phyloP scores from a whole-genome alignment of 495 filamentous ascomycete species.

The Clohesyomyces aquaticus region DNA sequence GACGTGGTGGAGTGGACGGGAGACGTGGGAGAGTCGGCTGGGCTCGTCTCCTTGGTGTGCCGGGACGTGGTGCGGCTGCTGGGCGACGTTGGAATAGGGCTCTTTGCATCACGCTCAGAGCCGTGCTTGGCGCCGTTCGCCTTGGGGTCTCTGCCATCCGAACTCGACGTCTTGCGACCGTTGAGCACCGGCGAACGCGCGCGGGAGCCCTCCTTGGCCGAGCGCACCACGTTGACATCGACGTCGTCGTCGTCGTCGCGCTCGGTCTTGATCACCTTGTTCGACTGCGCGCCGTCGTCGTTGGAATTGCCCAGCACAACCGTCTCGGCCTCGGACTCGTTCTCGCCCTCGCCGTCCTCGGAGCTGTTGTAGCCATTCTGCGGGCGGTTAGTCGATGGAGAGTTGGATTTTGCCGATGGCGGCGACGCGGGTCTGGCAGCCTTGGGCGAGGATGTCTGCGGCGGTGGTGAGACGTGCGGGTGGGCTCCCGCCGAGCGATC shows the following conservation, averaged over 20 bases:
- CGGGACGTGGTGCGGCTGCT: conserved; percentile 34
- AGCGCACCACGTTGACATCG: neutral
- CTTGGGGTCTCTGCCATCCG: conserved; percentile 24
- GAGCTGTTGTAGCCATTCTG: conserved; percentile 33
- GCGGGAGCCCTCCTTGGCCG: conserved; percentile 17
- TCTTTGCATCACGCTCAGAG: conserved; percentile 36
- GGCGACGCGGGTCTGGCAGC: conserved; percentile 17
- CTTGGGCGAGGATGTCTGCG: conserved; percentile 9
- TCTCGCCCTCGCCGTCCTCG: conserved; percentile 27
- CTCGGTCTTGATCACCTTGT: conserved; percentile 36
- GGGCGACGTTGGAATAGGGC: conserved; percentile 35
- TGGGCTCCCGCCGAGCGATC: conserved; percentile 5
- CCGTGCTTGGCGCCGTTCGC: conserved; percentile 37
- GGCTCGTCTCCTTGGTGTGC: conserved; percentile 34
- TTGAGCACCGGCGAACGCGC: conserved; percentile 25
- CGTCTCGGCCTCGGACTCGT: conserved; percentile 44
- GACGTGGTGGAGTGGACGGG: conserved; percentile 26
- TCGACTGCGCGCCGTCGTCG: conserved; percentile 9
- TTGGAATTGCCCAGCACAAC: conserved; percentile 31
- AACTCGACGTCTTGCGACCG: conserved; percentile 17
- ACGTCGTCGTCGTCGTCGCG: conserved; percentile 33
- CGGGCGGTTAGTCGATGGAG: conserved; percentile 5
- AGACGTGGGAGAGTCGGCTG: conserved; percentile 27
- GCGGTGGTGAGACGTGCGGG: neutral
- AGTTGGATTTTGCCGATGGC: conserved; percentile 4